Base-by-base conservation (phyloP, 768 basidiomycete species). In the Pleurotus citrinopileatus region DNA sequence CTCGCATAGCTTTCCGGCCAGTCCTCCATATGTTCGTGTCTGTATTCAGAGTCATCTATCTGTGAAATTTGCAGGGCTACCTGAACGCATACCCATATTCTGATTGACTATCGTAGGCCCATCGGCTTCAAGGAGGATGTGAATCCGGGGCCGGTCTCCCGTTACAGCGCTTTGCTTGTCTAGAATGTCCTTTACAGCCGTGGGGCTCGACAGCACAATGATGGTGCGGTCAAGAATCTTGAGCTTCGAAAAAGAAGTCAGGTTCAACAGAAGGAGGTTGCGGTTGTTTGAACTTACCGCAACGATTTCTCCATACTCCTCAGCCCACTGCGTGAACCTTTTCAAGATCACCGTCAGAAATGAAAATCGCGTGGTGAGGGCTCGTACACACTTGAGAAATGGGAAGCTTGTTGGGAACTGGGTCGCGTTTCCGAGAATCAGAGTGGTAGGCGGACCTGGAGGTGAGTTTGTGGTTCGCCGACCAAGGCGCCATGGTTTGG, bases 171-270 rank as follows among this genome's bases (percentile, higher is more conserved):
- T 55, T 12, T 60, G 56, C 57, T 65, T 64, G 42, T 70, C 69
- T 56, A 70, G 44, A 13, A 70, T 40, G 27, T 68, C 67, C 44
- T 58, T 62, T 19, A 66, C 61, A 12, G 57, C 55, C 3, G 54
- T 23, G 2, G 59, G 44, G 48, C 59, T 59, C 5, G 63, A 57
- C 23, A 70, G 40, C 8, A 70, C 61, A 26, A 69, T 53, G 17
- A 59, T 57, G 9, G 61, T 63, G 3, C 47, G 58, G 26, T 62
- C 38, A 15, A 56, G 61, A 15, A 67, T 45, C 28, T 62, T 67
- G 19, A 68, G 50, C 64, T 66, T 4, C n/a, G 20, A 19, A 38
- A 38, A 9, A 15, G 27, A 2, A 47, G 27, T n/a, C n/a, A 3
- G 2, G 26, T 15, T 3, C 22, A 20, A n/a, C 27, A 10, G n/a